Base-by-base conservation (phyloP, 306 rosid species). In the Cicer pinnatifidum region DNA sequence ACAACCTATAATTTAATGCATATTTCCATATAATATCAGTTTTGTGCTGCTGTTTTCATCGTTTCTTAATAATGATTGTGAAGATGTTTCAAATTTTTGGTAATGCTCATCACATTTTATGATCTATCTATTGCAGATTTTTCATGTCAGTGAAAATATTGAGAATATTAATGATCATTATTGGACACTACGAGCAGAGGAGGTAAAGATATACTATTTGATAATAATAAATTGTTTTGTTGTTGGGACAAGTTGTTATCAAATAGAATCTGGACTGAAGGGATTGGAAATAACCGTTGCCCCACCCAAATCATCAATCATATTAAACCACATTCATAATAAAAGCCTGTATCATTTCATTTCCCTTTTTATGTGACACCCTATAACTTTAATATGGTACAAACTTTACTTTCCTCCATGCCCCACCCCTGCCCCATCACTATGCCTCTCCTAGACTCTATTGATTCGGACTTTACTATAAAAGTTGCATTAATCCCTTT, bases 121-220 rank as follows among this genome's bases (percentile, higher is more conserved):
- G 51, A 16, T 35, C 35, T 44, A 4, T 23, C 16, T 52, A 61
- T 72, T 80, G 82, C 87, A 91, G 97, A 84, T 87, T 46, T 91
- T 91, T 68, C 88, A 89, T 38, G 75, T 73, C 83, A 76, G 1
- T 70, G 97, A 91, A 69, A 89, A 83, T 48, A 91, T 91, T 44
- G 97, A 89, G 84, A 89, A 35, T 33, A 76, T 76, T 66, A 67
- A 76, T 76, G 80, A 76, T 67, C 80, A 76, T 15, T 76, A 76
- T 85, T 91, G 97, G 95, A 86, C 92, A 12, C 81, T 91, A 23
- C 87, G 97, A 33, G 97, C 91, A 23, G 97, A 91, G 80, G 95
- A 91, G 91, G 97, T 76, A 82, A 82, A 72, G 20, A 57, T 67
- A n/a, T 1, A 13, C 37, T 63, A 38, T 28, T 60, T 19, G 10